Conservation (phyloP, 805 yeast genomes). For the Candida yuanshanica region DNA sequence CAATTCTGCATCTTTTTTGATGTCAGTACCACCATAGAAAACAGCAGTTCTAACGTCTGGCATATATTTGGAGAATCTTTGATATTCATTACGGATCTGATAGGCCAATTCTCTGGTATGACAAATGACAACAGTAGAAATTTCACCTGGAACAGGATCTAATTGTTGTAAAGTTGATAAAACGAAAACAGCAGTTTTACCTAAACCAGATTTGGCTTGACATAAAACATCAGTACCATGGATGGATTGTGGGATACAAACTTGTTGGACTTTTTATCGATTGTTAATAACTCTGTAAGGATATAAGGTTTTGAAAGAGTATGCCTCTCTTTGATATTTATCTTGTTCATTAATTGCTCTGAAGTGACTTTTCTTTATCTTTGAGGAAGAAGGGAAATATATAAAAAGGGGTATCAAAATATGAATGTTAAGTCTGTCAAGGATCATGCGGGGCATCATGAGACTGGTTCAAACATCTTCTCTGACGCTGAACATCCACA, state of each 20-base stretch:
- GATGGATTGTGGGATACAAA: slow-evolving; percentile 95
- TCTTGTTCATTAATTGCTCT: neutral
- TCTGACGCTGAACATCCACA: neutral
- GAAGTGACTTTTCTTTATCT: neutral
- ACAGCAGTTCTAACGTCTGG: slow-evolving; percentile 97
- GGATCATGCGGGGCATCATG: too few species aligned
- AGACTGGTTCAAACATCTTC: neutral
- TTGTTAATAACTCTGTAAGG: slow-evolving; percentile 10
- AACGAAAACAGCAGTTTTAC: slow-evolving; percentile 98
- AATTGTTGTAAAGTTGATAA: slow-evolving; percentile 93
- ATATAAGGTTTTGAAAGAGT: neutral
- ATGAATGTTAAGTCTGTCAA: neutral
- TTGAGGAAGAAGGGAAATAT: neutral
- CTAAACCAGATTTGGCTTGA: slow-evolving; percentile 99
- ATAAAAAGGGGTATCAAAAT: neutral
- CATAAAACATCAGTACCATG: slow-evolving; percentile 97
- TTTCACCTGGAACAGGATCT: slow-evolving; percentile 96
- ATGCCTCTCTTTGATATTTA: neutral
- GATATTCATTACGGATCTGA: slow-evolving; percentile 95
- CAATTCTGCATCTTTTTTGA: slow-evolving; percentile 77
- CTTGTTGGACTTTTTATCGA: slow-evolving; percentile 73
- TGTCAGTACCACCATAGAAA: slow-evolving; percentile 92
- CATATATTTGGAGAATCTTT: slow-evolving; percentile 96
- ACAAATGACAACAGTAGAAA: slow-evolving; percentile 89
- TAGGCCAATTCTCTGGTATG: slow-evolving; percentile 99